These are phyloP conservation scores for Suillus alpinus DNA, from an alignment of 768 basidiomycete species.

Conservation along the genomic window DNA sequence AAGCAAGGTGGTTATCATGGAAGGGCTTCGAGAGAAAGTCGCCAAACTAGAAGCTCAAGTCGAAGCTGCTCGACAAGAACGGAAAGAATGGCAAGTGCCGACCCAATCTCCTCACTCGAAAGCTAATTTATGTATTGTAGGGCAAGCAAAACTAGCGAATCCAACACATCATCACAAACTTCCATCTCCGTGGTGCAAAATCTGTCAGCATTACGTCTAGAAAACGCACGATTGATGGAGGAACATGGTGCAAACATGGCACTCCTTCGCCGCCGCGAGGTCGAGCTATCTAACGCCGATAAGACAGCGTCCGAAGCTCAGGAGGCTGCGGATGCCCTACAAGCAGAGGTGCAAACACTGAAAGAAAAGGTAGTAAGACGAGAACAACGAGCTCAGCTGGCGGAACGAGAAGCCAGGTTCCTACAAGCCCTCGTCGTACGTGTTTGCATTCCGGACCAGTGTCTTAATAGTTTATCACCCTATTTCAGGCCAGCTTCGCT, in stretches of 20 bases:
- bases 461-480: not conserved
- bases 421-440: constrained; percentile 64
- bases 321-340: constrained; percentile 30
- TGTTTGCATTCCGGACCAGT: constrained; percentile 6
- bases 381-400: constrained; percentile 39
- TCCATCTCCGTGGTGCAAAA: constrained; percentile 56
- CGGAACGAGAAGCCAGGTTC: constrained; percentile 65
- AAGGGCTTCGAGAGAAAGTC: constrained; percentile 54
- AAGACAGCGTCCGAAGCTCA: constrained; percentile 36
- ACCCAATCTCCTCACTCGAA: constrained; percentile 1
- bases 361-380: constrained; percentile 37
- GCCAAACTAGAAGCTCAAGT: constrained; percentile 63
- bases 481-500: constrained; percentile 56
- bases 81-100: constrained; percentile 52
- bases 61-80: constrained; percentile 54
- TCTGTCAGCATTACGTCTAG: constrained; percentile 57
- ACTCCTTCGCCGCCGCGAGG: constrained; percentile 50
- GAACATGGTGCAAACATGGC: constrained; percentile 61
- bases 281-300: constrained; percentile 44
- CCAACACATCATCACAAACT: constrained; percentile 40
- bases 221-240: constrained; percentile 63
- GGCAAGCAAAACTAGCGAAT: constrained; percentile 34
- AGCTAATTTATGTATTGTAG: constrained; percentile 22
- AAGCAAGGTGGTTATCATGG: constrained; percentile 44
- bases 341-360: constrained; percentile 35